Evolutionary conservation across 148 eudicot species (phyloP).

Genomic region (Vaccinium vitisidaea): DNA sequence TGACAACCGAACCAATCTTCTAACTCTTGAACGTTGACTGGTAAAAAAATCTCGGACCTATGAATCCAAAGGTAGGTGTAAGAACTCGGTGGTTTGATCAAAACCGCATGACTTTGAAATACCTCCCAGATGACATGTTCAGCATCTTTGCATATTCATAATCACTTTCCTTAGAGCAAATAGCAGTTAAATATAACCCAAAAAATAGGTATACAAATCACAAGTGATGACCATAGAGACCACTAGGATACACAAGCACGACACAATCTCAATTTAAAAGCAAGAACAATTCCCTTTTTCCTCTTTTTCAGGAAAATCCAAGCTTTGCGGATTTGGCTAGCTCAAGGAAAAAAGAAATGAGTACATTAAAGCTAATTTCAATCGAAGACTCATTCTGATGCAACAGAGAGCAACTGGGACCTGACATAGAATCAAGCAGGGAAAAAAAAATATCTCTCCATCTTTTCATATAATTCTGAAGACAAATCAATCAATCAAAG

Average conservation of each 20-base stretch:
- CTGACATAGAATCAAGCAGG: not conserved
- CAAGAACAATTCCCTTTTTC: not conserved
- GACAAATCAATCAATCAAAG: not conserved
- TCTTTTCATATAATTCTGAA: not conserved
- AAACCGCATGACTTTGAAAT: not conserved
- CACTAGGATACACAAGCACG: conserved; percentile 11
- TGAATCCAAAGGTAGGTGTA: conserved; percentile 15
- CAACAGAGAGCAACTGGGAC: not conserved
- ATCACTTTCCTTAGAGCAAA: not conserved
- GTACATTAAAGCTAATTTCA: not conserved
- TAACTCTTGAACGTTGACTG: conserved; percentile 72
- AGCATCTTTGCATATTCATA: not conserved
- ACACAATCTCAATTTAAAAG: conserved; percentile 11
- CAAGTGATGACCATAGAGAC: conserved; percentile 7
- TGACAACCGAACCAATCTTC: conserved; percentile 66
- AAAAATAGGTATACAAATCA: not conserved
- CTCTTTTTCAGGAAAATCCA: not conserved
- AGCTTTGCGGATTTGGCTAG: not conserved
- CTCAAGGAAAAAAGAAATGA: not conserved
- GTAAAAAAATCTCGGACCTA: conserved; percentile 84
- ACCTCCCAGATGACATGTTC: not conserved
- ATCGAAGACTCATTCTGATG: not conserved
- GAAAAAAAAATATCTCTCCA: not conserved
- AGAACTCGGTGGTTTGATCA: not conserved
- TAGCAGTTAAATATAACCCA: not conserved